Evolutionary conservation across 106 monocot species (phyloP), one percentile per base, ranked within the genome.

Genomic region (Acorus calamus): DNA sequence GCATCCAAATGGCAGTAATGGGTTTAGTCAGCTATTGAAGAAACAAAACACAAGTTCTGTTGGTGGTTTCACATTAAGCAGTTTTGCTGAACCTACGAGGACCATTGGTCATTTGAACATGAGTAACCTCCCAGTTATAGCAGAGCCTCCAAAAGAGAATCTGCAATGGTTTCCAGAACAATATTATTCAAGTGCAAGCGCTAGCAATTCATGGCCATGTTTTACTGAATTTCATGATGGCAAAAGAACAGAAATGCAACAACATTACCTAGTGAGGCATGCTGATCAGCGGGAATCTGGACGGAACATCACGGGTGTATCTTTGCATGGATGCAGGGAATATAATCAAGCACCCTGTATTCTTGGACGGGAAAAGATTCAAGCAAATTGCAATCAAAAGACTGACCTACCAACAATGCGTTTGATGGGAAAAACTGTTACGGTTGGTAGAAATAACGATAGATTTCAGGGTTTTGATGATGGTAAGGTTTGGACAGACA

Each of bases 381-480:
- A 53, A 42, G 41, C 14, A 12, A 69, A 59, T 12, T 49, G 68
- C 11, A 60, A 43, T 53, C 44, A 58, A 49, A 51, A 74, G 4
- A 14, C 45, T 14, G 61, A 46, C 8, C 68, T 61, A 58, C 71
- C 66, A 41, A 84, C 82, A 3, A 76, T 92, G 74, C 87, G 92
- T 44, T 65, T 92, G 74, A 92, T 92, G 92, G 92, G 92, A 47
- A 77, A 73, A 72, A 66, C 84, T 87, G 71, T 92, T 51, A 69
- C 72, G 28, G 72, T 92, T 67, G 69, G 77, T 49, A 68, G 49
- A 28, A 69, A 50, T 55, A 54, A n/a, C 55, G 69, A 75, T 70
- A 67, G 77, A 4, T 57, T 47, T 48, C 61, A 70, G 10, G 64
- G 62, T 53, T 68, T 42, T 64, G 52, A 62, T 59, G 61, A 70